Percentiles rank a stretch among this genome's conserved stretches.
Conservation (phyloP, 768 basidiomycete species). For the Russula sp. region DNA sequence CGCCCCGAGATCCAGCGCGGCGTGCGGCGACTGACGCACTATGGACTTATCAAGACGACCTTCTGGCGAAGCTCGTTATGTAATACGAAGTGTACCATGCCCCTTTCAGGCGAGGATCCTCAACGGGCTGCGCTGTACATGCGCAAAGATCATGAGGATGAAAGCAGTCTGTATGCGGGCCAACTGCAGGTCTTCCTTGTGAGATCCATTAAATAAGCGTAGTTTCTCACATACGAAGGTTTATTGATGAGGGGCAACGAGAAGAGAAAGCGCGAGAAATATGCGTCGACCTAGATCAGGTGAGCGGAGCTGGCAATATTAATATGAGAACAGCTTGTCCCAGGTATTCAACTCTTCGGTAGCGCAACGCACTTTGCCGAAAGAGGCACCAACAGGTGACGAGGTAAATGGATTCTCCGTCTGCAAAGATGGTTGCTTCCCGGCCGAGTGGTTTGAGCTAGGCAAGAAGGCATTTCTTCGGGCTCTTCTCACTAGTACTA, state of each 20-base stretch:
- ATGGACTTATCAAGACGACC: too few species aligned
- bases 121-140: constrained; percentile 76
- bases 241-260: constrained; percentile 86
- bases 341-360: constrained; percentile 86
- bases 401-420: too few species aligned
- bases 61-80: not conserved
- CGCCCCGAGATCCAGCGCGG: too few species aligned
- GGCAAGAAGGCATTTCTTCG: too few species aligned
- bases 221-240: constrained; percentile 72
- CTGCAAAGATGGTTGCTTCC: too few species aligned
- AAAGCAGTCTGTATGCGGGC: constrained; percentile 69
- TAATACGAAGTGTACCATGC: constrained; percentile 39
- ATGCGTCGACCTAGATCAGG: constrained; percentile 67
- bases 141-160: constrained; percentile 78
- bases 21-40: too few species aligned
- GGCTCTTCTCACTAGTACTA: too few species aligned
- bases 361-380: constrained; percentile 82
- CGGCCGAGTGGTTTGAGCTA: too few species aligned
- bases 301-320: constrained; percentile 31
- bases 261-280: constrained; percentile 85
- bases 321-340: constrained; percentile 57
- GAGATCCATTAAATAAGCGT: constrained; percentile 73
- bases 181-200: constrained; percentile 49
- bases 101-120: constrained; percentile 63
- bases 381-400: too few species aligned